phyloP scores from a whole-genome alignment of 1,139 yeast genomes.

The Geotrichum fermentans region DNA sequence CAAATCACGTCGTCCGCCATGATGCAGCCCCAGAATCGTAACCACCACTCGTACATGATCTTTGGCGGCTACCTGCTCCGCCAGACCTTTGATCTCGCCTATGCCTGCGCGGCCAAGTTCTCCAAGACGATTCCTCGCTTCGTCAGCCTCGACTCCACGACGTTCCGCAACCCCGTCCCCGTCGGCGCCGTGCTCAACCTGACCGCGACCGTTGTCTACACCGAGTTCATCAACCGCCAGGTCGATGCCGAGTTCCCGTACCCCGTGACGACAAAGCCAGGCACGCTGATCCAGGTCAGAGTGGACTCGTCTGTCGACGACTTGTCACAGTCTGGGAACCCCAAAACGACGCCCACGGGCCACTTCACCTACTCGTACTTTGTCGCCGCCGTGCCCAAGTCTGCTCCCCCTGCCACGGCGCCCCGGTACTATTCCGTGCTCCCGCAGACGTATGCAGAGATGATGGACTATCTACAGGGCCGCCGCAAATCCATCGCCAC shows the following conservation, averaged over 20 bases:
- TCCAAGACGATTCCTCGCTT: constrained; percentile 80
- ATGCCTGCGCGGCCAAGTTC: constrained; percentile 86
- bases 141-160: constrained; percentile 82
- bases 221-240: constrained; percentile 39
- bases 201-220: constrained; percentile 77
- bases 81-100: constrained; percentile 88
- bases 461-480: constrained; percentile 87
- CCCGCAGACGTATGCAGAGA: constrained; percentile 84
- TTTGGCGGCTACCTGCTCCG: constrained; percentile 90
- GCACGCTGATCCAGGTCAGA: constrained; percentile 81
- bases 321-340: constrained; percentile 45
- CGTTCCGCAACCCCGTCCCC: constrained; percentile 90
- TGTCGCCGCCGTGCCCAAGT: constrained; percentile 49
- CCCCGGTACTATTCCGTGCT: constrained; percentile 59
- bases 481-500: constrained; percentile 85
- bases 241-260: constrained; percentile 15
- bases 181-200: constrained; percentile 87
- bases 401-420: constrained; percentile 33
- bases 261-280: constrained; percentile 49
- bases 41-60: constrained; percentile 88
- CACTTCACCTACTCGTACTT: constrained; percentile 87
- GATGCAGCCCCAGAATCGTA: constrained; percentile 95
- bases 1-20: constrained; percentile 66
- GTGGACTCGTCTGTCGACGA: constrained; percentile 76
- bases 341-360: constrained; percentile 65